A percentile compares a stretch with the other conserved stretches of the same genome.
Evolutionary conservation across 257 asterid genomes (phyloP).

Genomic region (Lycium ferocissimum): DNA sequence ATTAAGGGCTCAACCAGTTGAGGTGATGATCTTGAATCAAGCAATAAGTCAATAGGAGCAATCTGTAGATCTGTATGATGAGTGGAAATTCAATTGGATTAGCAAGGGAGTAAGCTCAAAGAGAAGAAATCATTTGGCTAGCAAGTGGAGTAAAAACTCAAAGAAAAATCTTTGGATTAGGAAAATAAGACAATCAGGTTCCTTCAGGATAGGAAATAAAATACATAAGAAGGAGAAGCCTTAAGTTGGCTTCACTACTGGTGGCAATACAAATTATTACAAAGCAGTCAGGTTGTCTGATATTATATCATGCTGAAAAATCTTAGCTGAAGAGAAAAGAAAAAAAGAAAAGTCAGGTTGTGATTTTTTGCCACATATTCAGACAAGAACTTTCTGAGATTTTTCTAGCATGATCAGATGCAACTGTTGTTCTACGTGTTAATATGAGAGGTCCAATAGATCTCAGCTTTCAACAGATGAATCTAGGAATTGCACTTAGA

Average conservation of each 20-base stretch:
- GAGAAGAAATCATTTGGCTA: neutral
- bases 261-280: neutral
- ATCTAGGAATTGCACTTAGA: neutral
- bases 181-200: neutral
- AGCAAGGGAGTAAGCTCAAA: neutral
- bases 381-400: neutral
- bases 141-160: neutral
- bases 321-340: too few relatives aligned
- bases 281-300: neutral
- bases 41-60: neutral
- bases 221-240: neutral
- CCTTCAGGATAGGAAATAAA: neutral
- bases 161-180: neutral
- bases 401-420: neutral
- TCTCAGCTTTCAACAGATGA: neutral
- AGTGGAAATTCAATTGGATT: neutral
- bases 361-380: neutral
- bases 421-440: neutral
- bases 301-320: too few relatives aligned
- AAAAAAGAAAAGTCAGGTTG: neutral
- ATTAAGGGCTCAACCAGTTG: neutral
- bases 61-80: neutral
- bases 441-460: neutral
- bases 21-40: constrained; percentile 5
- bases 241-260: neutral